phyloP scores from a whole-genome alignment of 225 moss, liverwort and hornwort species.

The Marchantia polymorpha region DNA sequence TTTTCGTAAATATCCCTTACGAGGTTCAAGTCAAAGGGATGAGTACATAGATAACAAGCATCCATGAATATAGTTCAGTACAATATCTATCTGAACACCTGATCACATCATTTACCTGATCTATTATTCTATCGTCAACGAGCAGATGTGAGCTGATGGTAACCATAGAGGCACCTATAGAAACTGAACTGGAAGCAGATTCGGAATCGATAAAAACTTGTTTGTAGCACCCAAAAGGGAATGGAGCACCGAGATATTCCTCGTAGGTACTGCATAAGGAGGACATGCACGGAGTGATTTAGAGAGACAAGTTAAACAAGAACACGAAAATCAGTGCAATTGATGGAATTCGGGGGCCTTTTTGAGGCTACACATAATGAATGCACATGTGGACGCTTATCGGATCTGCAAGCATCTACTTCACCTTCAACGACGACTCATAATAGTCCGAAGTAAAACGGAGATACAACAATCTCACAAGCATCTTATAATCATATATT shows the following conservation, averaged over 20 bases:
- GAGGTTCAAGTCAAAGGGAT: neutral
- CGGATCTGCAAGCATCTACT: neutral
- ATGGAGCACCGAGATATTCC: conserved; percentile 91
- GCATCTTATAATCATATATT: no score
- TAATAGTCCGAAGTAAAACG: no score
- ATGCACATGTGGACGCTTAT: neutral
- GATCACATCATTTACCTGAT: conserved; percentile 66
- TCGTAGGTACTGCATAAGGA: conserved; percentile 64
- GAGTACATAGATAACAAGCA: neutral
- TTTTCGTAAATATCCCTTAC: no score
- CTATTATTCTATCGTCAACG: conserved; percentile 90
- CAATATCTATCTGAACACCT: neutral
- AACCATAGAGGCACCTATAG: conserved; percentile 73
- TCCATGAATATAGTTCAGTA: neutral
- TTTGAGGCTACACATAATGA: neutral
- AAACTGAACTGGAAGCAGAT: conserved; percentile 59
- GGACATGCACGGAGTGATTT: neutral
- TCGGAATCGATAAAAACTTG: conserved; percentile 89
- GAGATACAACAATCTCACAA: no score
- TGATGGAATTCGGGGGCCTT: neutral
- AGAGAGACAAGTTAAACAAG: neutral
- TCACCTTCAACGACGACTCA: neutral
- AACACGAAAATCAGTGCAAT: neutral
- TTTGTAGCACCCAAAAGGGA: conserved; percentile 93
- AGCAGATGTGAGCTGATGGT: conserved; percentile 75